phyloP scores from a whole-genome alignment of 345 rosid species.

The Viola odorata region DNA sequence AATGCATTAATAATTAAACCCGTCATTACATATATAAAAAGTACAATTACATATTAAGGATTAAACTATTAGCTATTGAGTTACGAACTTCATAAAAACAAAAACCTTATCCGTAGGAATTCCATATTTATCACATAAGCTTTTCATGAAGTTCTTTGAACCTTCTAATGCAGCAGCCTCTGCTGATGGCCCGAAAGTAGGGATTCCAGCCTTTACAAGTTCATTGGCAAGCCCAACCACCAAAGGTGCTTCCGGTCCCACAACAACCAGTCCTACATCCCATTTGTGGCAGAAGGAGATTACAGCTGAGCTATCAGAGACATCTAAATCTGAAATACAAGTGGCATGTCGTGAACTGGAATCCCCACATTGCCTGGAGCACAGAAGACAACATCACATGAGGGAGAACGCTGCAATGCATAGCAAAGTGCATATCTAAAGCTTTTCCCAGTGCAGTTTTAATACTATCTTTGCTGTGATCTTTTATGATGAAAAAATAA shows the following conservation, averaged over 20 bases:
- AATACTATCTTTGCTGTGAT: too few species aligned
- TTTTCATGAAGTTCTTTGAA: conserved; percentile 92
- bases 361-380: conserved; percentile 96
- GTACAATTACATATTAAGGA: too few species aligned
- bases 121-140: conserved; percentile 69
- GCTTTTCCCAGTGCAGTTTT: too few species aligned
- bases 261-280: conserved; percentile 72
- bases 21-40: too few species aligned
- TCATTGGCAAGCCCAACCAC: conserved; percentile 86
- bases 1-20: too few species aligned
- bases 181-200: conserved; percentile 86
- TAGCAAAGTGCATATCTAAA: conserved; percentile 86
- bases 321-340: conserved; percentile 64
- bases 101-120: conserved; percentile 96
- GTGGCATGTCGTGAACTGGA: conserved; percentile 74
- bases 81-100: not conserved
- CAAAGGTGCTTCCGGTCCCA: conserved; percentile 94
- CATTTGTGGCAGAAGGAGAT: conserved; percentile 57
- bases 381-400: conserved; percentile 70
- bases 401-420: conserved; percentile 68
- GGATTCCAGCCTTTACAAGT: conserved; percentile 57
- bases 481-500: too few species aligned
- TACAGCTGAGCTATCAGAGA: conserved; percentile 58
- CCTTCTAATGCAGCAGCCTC: conserved; percentile 98
- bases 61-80: too few species aligned